Evolutionary conservation across 768 basidiomycete genomes (phyloP), one percentile per base, ranked within the genome.

Genomic region (Roridomyces roridus): DNA sequence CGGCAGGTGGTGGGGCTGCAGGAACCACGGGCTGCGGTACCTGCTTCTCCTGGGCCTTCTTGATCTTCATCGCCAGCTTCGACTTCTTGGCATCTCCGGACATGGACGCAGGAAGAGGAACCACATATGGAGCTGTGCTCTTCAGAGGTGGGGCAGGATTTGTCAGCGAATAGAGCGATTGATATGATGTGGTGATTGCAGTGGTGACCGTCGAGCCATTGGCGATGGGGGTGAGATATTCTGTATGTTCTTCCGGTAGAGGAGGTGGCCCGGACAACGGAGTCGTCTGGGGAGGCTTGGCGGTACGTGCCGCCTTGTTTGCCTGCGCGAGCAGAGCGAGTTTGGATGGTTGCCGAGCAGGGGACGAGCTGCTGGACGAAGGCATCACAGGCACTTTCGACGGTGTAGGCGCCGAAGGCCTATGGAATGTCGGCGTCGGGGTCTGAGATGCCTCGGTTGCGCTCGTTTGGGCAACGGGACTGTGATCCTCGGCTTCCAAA

Each of bases 151-250:
- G 75, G n/a, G 67, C 69, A 43, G 82, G 80, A 60, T 83, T 76
- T 26, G 83, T 85, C 8, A 92, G 76, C 62, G 83, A 86, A 66
- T 82, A 82, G 25, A 91, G 76, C 7, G 86, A 84, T 57, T 91
- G 90, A 59, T 91, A 91, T 0, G 87, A 86, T 2, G 91, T 92
- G 0, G 91, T 92, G 65, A 92, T 92, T 2, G 91, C 91, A 15
- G 90, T 91, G 0, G 91, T 92, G 12, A 85, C 91, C n/a, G 89
- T 86, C 4, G 88, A 74, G 0, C 91, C 89, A 65, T 92, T 92
- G n/a, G 88, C 88, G 41, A 88, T 90, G 2, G 91, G 91, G 15
- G 83, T 88, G 11, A 91, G 72, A 67, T 87, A 89, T 66, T 91
- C 85, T 6, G 91, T 92, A 46, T 72, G 83, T 43, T 80, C 61